Evolutionary conservation across 176 grass and related monocot genomes (phyloP), one percentile per base, ranked within the genome.

Genomic region (Thalia dealbata): DNA sequence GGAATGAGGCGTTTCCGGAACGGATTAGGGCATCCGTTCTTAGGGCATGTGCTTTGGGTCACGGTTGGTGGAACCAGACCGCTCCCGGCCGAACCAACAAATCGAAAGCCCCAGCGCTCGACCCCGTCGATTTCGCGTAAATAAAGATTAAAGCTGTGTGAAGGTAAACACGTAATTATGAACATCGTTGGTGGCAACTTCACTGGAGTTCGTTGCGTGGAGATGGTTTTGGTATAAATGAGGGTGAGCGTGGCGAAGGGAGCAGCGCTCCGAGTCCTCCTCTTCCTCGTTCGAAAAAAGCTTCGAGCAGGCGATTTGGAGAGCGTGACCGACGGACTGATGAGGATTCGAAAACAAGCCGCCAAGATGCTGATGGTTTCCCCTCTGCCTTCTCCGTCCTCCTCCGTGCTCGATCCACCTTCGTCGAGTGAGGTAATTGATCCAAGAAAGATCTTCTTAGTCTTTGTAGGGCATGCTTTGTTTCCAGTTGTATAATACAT

Each of bases 271-370:
- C 5, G 45, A 58, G 7, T n/a, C 22, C 21, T 15, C 52, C 7
- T 58, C 21, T 26, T 63, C 61, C 23, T 58, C 61, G 61, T 9
- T 28, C 61, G n/a, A n/a, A 63, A 63, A 63, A 24, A 11, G 25
- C 10, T 27, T 14, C 29, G 0, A 12, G 61, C 61, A 24, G 61
- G 26, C 24, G 23, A 14, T 63, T 14, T 28, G 19, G 14, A 68
- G 65, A 44, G 32, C 21, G 65, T 7, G 35, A 68, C 15, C 16
- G 35, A 68, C 15, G 10, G 65, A 68, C 0, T 18, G 27, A 68
- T 68, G 65, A 68, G 65, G 35, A 68, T 68, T 22, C 65, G 65
- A 43, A 68, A 68, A 19, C 65, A 68, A 68, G 38, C 65, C 7
- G 32, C 35, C 35, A 68, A 68, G 65, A 44, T 68, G 65, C 12